Evolutionary conservation across 2,329 filamentous ascomycete genomes (phyloP).

Genomic region (Apiospora sp.): DNA sequence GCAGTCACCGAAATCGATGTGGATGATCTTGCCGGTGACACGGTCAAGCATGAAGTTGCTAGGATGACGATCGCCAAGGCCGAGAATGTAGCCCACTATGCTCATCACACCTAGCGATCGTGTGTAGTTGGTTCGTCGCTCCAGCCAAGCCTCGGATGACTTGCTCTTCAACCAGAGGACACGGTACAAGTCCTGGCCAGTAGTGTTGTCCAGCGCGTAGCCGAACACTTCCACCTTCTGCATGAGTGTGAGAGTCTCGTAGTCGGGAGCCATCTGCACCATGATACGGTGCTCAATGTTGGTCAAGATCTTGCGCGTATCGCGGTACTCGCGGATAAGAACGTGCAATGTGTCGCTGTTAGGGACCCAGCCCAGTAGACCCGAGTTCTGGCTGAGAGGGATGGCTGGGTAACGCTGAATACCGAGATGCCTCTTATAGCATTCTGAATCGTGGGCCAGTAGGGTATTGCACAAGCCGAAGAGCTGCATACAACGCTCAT

Average conservation of each 20-base stretch:
- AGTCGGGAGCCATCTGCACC: conserved; percentile 99
- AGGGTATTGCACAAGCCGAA: conserved; percentile 98
- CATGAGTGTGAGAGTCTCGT: conserved; percentile 98
- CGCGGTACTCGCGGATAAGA: conserved; percentile 95
- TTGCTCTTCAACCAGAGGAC: conserved; percentile 99
- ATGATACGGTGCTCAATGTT: conserved; percentile 99
- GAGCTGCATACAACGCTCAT: conserved; percentile 99
- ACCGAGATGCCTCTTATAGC: conserved; percentile 94
- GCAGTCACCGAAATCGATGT: conserved; percentile 99
- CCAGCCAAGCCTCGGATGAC: conserved; percentile 96
- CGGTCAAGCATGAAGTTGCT: conserved; percentile 98
- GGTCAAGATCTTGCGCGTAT: conserved; percentile 94
- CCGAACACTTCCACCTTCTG: conserved; percentile 99
- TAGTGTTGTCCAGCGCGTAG: conserved; percentile 98
- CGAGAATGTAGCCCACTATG: conserved; percentile 99
- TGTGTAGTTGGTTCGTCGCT: conserved; percentile 98
- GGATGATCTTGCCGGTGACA: conserved; percentile 94
- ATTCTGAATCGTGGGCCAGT: conserved; percentile 91
- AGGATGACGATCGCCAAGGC: conserved; percentile 93
- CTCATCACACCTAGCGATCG: conserved; percentile 98
- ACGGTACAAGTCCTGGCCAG: conserved; percentile 96
- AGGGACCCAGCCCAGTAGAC: conserved; percentile 93
- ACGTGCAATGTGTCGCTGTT: conserved; percentile 98
- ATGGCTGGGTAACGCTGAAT: conserved; percentile 98
- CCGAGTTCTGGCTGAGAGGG: conserved; percentile 94